A percentile compares a stretch with the other conserved stretches of the same genome.
Conservation (phyloP, 2,329 filamentous ascomycete genomes). For the Microcyclospora pomicola region DNA sequence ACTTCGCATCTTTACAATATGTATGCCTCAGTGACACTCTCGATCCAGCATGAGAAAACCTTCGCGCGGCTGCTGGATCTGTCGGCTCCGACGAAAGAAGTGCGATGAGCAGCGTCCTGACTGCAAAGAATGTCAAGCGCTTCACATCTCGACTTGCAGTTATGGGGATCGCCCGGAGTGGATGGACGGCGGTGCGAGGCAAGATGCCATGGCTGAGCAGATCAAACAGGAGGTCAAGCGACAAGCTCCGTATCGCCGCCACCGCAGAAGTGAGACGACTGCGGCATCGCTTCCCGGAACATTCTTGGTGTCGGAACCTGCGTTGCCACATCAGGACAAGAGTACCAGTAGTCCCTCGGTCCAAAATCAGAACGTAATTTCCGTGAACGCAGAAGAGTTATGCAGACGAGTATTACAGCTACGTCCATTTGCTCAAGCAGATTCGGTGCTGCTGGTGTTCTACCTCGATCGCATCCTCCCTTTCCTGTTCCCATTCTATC, state of each 20-base stretch:
- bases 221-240: conserved; percentile 46
- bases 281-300: no score
- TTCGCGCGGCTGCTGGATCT: conserved; percentile 43
- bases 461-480: conserved; percentile 51
- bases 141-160: conserved; percentile 42
- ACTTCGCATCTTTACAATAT: no score
- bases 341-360: no score
- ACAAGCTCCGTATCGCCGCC: conserved; percentile 33
- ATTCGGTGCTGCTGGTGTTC: conserved; percentile 36
- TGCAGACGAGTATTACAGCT: no score
- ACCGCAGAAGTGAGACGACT: no score
- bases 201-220: conserved; percentile 23
- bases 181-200: conserved; percentile 39
- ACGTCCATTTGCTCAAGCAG: not conserved
- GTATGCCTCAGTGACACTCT: no score
- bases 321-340: no score
- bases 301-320: no score
- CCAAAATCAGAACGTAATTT: no score
- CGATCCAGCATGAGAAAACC: no score
- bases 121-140: conserved; percentile 37
- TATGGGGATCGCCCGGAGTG: conserved; percentile 43
- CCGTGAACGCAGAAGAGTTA: no score
- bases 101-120: conserved; percentile 42
- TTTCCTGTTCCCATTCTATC: conserved; percentile 50
- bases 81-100: conserved; percentile 47